These are phyloP conservation scores for Solanum medicagineum DNA, from an alignment of 257 asterid genomes.

Conservation along the genomic window DNA sequence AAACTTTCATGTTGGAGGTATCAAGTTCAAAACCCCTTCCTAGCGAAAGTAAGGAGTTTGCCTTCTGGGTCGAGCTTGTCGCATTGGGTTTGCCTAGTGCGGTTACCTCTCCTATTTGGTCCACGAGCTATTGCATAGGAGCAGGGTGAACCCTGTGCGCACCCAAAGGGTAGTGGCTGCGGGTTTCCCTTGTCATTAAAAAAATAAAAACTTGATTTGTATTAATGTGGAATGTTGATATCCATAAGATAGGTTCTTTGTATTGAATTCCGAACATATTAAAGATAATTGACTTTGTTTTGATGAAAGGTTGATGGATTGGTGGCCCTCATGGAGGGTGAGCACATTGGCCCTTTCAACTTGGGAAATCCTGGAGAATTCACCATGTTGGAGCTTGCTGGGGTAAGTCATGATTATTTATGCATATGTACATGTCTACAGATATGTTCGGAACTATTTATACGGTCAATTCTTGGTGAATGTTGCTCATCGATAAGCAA, in stretches of 20 bases:
- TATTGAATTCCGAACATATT: neutral
- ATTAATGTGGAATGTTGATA: neutral
- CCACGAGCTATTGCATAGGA: too few relatives aligned
- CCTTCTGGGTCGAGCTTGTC: too few relatives aligned
- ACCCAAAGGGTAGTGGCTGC: too few relatives aligned
- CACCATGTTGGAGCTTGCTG: conserved; percentile 45
- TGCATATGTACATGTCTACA: neutral
- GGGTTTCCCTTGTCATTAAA: too few relatives aligned
- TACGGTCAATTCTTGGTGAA: neutral
- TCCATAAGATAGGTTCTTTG: neutral
- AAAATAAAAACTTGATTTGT: too few relatives aligned
- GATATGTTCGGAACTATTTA: neutral
- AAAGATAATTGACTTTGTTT: neutral
- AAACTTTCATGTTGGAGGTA: too few relatives aligned
- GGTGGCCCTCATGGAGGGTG: conserved; percentile 40
- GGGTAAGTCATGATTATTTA: conserved; percentile 13
- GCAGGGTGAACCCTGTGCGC: too few relatives aligned
- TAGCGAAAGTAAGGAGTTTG: too few relatives aligned
- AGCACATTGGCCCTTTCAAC: conserved; percentile 54
- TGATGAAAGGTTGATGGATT: conserved; percentile 33
- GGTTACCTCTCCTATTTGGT: too few relatives aligned
- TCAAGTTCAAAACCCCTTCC: too few relatives aligned
- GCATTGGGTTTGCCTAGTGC: too few relatives aligned
- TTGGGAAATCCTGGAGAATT: conserved; percentile 49
- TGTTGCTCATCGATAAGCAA: neutral